Base-by-base conservation (phyloP, 2,329 filamentous ascomycete species). In the Colletotrichum sp. region DNA sequence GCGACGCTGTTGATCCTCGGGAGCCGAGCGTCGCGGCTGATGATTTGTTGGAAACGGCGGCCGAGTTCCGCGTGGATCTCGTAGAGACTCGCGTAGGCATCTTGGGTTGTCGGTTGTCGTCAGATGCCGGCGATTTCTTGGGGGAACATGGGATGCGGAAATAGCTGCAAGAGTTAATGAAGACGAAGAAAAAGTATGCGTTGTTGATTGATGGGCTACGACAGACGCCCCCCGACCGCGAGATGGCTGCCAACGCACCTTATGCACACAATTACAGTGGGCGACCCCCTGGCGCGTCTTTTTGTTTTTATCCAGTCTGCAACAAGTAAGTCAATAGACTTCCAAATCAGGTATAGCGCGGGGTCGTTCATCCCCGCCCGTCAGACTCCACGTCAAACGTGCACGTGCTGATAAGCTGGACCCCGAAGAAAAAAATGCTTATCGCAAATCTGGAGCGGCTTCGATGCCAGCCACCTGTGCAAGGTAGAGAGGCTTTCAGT, bases 61-160 rank as follows among this genome's bases (percentile, higher is more conserved):
- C 84, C 68, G 88, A 86, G 56, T 85, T 84, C 79, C 88, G 87
- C 74, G 86, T 81, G 43, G 89, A 87, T 79, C 88, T 85, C 56
- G 86, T 83, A 43, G 88, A 86, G 61, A 86, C 84, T 83, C 88
- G 85, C 77, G 87, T 81, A 52, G 90, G 89, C 90, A 92, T 92
- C 66, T 76, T 75, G 22, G 43, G 18, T 43, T 48, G 48, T 65
- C 34, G 55, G 52, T 43, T 28, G 22, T 69, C 34, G 58, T 69
- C 48, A 65, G 36, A 61, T 58, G 43, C 22, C 13, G 43, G 34
- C 34, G 62, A 34, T 74, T 43, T 27, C 34, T 43, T 55, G 6
- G 13, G 32, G 48, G 43, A 27, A 56, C 60, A 30, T 68, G 34
- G 13, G 18, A 39, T 39, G 32, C 22, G 18, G 10, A 18, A 69